A percentile compares a stretch with the other conserved stretches of the same genome.
Evolutionary conservation across 2,329 filamentous ascomycete species (phyloP).

Genomic region (Gremmenia infestans): DNA sequence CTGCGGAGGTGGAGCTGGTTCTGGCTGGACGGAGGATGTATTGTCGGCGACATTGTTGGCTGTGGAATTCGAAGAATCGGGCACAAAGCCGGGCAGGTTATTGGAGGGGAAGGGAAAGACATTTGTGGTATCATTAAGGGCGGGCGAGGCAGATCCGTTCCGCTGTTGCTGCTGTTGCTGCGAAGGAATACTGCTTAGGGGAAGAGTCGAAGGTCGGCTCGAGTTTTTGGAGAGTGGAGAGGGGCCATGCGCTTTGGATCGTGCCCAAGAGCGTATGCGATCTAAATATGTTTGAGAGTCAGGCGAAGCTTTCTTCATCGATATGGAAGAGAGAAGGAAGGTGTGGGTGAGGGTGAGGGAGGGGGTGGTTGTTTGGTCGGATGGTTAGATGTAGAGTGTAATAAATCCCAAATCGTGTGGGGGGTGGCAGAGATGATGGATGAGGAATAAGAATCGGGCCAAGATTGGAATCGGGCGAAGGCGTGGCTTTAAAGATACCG

Average conservation of each 20-base stretch:
- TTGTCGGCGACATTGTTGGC: conserved; percentile 31
- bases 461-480: no score
- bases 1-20: conserved; percentile 44
- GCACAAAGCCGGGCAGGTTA: conserved; percentile 25
- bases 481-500: no score
- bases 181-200: conserved; percentile 33
- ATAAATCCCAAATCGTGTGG: no score
- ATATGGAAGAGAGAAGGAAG: conserved; percentile 29
- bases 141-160: conserved; percentile 14
- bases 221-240: conserved; percentile 36
- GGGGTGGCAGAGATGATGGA: no score
- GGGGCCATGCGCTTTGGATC: conserved; percentile 50
- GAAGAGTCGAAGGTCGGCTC: conserved; percentile 31
- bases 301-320: conserved; percentile 59
- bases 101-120: conserved; percentile 22
- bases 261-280: conserved; percentile 52
- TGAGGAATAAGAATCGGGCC: no score
- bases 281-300: conserved; percentile 47
- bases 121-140: conserved; percentile 18
- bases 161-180: conserved; percentile 16
- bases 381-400: no score
- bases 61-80: conserved; percentile 26
- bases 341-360: background rate
- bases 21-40: conserved; percentile 32
- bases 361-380: no score